phyloP scores from a whole-genome alignment of 805 yeast genomes.

The Saturnispora ahearnii region DNA sequence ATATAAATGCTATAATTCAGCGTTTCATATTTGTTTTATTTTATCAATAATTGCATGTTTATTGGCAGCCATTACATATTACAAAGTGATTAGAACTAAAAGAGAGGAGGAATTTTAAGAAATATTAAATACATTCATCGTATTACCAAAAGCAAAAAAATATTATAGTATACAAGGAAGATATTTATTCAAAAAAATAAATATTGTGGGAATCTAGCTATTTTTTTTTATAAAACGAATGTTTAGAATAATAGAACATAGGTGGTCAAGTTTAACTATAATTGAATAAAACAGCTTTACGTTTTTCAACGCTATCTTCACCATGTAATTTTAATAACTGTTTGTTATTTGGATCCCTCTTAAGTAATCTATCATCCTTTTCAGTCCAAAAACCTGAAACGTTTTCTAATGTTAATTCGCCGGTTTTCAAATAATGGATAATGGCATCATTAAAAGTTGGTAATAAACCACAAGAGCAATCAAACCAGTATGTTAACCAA shows the following conservation, averaged over 20 bases:
- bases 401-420: constrained; percentile 21
- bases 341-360: constrained; percentile 17
- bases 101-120: background rate
- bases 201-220: no score
- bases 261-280: background rate
- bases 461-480: constrained; percentile 28
- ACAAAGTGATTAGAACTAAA: constrained; percentile 1
- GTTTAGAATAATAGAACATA: no score
- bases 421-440: constrained; percentile 22
- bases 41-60: constrained; percentile 5
- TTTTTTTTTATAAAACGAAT: no score
- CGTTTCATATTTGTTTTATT: constrained; percentile 26
- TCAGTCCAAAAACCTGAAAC: constrained; percentile 27
- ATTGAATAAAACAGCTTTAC: constrained; percentile 24
- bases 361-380: constrained; percentile 25
- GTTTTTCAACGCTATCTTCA: constrained; percentile 24
- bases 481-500: constrained; percentile 29
- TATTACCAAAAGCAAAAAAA: background rate
- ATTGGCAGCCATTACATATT: constrained; percentile 5
- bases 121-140: background rate
- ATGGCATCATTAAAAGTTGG: constrained; percentile 25
- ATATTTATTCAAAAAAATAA: background rate
- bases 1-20: constrained; percentile 29
- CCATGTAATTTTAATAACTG: constrained; percentile 25
- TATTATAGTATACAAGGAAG: background rate